Conservation (phyloP, 2,329 filamentous ascomycete genomes). For the Elsinoe batatas region DNA sequence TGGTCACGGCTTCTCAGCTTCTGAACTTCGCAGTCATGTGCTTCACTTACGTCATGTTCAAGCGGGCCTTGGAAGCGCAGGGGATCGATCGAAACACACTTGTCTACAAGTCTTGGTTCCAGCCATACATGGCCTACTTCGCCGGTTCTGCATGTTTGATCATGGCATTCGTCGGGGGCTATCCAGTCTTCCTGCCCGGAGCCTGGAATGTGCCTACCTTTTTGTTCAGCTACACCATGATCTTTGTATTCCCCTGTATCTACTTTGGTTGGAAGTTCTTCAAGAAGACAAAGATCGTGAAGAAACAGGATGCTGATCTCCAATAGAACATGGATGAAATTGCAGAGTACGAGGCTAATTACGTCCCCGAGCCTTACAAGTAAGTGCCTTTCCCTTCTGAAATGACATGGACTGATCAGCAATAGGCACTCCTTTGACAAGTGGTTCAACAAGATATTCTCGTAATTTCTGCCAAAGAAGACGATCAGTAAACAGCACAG, state of each 20-base stretch:
- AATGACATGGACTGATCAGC: neutral
- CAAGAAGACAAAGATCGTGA: constrained; percentile 51
- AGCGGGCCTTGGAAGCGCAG: constrained; percentile 58
- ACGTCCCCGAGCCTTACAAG: constrained; percentile 34
- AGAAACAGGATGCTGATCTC: constrained; percentile 53
- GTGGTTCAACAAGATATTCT: constrained; percentile 37
- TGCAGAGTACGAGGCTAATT: constrained; percentile 57
- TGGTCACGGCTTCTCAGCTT: constrained; percentile 64
- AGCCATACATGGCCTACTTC: constrained; percentile 64
- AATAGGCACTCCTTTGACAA: constrained; percentile 30
- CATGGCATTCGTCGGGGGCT: constrained; percentile 68
- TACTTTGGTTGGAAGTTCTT: constrained; percentile 63
- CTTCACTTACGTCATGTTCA: constrained; percentile 62
- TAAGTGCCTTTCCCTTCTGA: constrained; percentile 8
- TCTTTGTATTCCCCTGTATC: constrained; percentile 59
- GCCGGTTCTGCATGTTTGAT: constrained; percentile 53
- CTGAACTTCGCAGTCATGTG: constrained; percentile 64
- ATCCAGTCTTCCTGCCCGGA: constrained; percentile 61
- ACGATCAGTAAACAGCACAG: no score
- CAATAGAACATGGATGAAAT: constrained; percentile 53
- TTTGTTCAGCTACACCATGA: constrained; percentile 63
- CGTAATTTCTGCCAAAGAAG: neutral
- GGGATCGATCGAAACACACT: constrained; percentile 56
- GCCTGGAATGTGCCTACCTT: constrained; percentile 62
- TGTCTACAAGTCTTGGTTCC: constrained; percentile 59